phyloP scores from a whole-genome alignment of 129 eudicot species.

The Flaveria robusta region DNA sequence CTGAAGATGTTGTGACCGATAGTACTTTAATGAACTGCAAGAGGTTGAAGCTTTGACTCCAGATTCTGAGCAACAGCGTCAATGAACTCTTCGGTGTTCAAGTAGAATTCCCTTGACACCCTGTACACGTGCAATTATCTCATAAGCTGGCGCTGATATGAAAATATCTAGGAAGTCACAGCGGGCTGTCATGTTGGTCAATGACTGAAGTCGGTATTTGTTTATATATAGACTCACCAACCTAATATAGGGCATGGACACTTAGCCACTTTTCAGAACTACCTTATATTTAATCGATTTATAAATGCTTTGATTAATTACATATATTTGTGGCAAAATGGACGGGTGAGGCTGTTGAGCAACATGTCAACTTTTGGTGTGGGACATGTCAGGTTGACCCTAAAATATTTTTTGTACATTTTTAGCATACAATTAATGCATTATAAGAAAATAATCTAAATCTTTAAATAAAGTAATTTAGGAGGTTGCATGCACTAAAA shows the following conservation, averaged over 20 bases:
- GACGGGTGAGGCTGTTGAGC: background rate
- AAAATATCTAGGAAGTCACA: constrained; percentile 19
- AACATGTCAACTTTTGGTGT: background rate
- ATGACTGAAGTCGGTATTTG: background rate
- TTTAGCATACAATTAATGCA: background rate
- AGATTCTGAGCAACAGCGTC: constrained; percentile 81
- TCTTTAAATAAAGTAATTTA: background rate
- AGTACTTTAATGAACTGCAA: constrained; percentile 14
- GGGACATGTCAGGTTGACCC: background rate
- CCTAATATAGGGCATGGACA: background rate
- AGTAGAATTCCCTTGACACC: constrained; percentile 73
- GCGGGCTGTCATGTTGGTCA: constrained; percentile 11
- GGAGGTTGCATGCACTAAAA: background rate
- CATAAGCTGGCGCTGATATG: background rate
- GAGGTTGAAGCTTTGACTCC: constrained; percentile 54
- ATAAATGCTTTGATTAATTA: background rate
- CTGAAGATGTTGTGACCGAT: background rate
- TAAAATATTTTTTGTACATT: background rate
- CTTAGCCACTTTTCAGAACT: background rate
- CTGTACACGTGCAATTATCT: constrained; percentile 40
- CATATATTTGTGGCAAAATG: background rate
- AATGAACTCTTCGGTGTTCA: constrained; percentile 88
- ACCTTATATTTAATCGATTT: background rate
- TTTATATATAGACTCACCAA: background rate
- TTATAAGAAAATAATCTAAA: background rate